Evolutionary conservation across 2,329 filamentous ascomycete genomes (phyloP).

Genomic region (Fusarium beomiforme): DNA sequence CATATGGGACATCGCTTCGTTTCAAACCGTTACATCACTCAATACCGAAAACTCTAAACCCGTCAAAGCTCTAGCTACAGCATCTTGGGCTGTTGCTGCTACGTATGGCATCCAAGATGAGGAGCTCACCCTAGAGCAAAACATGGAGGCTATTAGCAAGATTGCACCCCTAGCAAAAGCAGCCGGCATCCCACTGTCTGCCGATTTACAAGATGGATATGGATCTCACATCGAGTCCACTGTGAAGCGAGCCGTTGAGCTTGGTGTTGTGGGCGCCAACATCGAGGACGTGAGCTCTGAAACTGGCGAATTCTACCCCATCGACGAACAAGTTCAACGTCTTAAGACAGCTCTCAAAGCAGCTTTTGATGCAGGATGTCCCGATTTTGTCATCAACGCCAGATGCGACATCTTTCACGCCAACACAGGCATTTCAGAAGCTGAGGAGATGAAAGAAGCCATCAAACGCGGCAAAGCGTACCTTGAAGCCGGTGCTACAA

Average conservation of each 20-base stretch:
- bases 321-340: slow-evolving; percentile 59
- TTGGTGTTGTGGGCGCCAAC: slow-evolving; percentile 67
- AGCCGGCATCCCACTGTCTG: slow-evolving; percentile 60
- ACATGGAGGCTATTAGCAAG: slow-evolving; percentile 57
- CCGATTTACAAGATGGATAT: slow-evolving; percentile 71
- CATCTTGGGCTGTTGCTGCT: slow-evolving; percentile 61
- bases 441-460: slow-evolving; percentile 56
- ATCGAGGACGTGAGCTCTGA: slow-evolving; percentile 62
- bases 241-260: slow-evolving; percentile 55
- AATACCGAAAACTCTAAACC: slow-evolving; percentile 49
- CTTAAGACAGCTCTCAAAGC: slow-evolving; percentile 55
- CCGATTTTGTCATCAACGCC: slow-evolving; percentile 67
- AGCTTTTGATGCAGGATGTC: slow-evolving; percentile 58
- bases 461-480: slow-evolving; percentile 65
- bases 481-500: slow-evolving; percentile 66
- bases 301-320: slow-evolving; percentile 46
- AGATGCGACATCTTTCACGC: slow-evolving; percentile 63
- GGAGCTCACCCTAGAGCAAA: slow-evolving; percentile 60
- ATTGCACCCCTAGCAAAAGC: slow-evolving; percentile 56
- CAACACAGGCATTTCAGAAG: slow-evolving; percentile 45
- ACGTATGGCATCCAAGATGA: slow-evolving; percentile 57
- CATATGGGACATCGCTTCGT: slow-evolving; percentile 63
- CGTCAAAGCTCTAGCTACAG: slow-evolving; percentile 58
- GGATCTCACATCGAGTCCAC: slow-evolving; percentile 56
- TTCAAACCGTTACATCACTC: slow-evolving; percentile 56